Percentiles rank a stretch among this genome's conserved stretches.
Evolutionary conservation across 768 basidiomycete species (phyloP).

Genomic region (Russula griseocarnosa): DNA sequence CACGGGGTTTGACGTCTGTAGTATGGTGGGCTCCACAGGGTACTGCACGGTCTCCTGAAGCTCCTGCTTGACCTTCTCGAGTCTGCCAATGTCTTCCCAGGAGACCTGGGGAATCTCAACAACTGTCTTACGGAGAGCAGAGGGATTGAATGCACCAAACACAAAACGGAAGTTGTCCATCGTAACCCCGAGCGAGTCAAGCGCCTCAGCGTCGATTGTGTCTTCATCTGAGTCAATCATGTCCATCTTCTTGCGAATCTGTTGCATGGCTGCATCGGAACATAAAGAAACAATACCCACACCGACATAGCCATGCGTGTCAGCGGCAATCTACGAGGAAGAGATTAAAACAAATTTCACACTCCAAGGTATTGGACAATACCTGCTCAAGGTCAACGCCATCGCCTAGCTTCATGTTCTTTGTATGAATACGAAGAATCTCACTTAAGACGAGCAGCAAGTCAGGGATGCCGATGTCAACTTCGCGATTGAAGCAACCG

Average conservation of each 20-base stretch:
- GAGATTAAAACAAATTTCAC: slow-evolving; percentile 19
- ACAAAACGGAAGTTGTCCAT: slow-evolving; percentile 99
- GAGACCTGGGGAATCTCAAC: slow-evolving; percentile 98
- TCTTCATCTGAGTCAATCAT: slow-evolving; percentile 94
- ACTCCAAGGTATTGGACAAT: slow-evolving; percentile 22
- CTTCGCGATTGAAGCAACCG: slow-evolving; percentile 98
- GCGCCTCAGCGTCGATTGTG: slow-evolving; percentile 98
- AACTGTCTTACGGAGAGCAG: slow-evolving; percentile 97
- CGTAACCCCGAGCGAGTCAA: slow-evolving; percentile 97
- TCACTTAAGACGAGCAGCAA: slow-evolving; percentile 97
- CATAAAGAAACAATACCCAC: slow-evolving; percentile 96
- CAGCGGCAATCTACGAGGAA: slow-evolving; percentile 79
- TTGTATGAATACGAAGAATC: slow-evolving; percentile 98
- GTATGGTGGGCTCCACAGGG: slow-evolving; percentile 95
- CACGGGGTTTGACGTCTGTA: too few species aligned
- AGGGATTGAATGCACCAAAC: slow-evolving; percentile 94
- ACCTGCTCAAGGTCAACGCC: slow-evolving; percentile 98
- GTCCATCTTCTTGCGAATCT: slow-evolving; percentile 99
- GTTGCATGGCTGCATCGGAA: slow-evolving; percentile 99
- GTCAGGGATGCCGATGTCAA: slow-evolving; percentile 99
- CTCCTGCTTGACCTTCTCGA: slow-evolving; percentile 99
- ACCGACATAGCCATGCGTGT: slow-evolving; percentile 99
- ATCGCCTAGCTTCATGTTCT: slow-evolving; percentile 98
- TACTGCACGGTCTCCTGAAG: slow-evolving; percentile 99
- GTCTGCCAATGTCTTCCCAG: slow-evolving; percentile 99